Evolutionary conservation across 768 basidiomycete species (phyloP).

Genomic region (Xerocomellus chrysenteron): DNA sequence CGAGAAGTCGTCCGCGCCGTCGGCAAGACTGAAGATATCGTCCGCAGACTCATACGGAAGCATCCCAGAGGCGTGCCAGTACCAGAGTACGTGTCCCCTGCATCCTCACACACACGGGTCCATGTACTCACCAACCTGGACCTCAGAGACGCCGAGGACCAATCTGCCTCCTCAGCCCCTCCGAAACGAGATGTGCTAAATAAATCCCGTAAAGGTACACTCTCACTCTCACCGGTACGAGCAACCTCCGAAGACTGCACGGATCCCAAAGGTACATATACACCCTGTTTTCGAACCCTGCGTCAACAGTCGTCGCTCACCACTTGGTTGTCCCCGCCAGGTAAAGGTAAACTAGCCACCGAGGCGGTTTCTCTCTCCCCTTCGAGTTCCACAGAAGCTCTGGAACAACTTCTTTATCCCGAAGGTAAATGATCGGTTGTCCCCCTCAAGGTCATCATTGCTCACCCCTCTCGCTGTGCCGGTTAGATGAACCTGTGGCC

Average conservation of each 20-base stretch:
- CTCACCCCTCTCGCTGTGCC: not conserved
- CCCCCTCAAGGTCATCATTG: not conserved
- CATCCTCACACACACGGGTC: not conserved
- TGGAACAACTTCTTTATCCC: conserved; percentile 10
- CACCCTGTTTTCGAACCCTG: not conserved
- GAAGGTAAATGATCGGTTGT: conserved; percentile 3
- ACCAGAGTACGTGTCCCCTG: conserved; percentile 2
- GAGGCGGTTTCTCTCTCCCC: not conserved
- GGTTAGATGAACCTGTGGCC: conserved; percentile 8
- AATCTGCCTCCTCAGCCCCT: conserved; percentile 4
- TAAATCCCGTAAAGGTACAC: not conserved
- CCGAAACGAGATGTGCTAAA: not conserved
- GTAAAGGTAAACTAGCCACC: conserved; percentile 1
- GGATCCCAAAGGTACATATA: conserved; percentile 7
- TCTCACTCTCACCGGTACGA: not conserved
- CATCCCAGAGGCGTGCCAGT: conserved; percentile 29
- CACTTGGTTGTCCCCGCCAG: not conserved
- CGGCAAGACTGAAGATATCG: conserved; percentile 30
- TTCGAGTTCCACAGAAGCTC: conserved; percentile 6
- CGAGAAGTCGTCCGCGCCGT: conserved; percentile 26
- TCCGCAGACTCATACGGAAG: conserved; percentile 24
- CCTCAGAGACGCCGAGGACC: conserved; percentile 3
- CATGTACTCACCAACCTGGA: not conserved
- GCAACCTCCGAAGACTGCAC: not conserved
- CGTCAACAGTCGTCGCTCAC: not conserved